phyloP scores from a whole-genome alignment of 306 rosid species.

The Calophaca sinica region DNA sequence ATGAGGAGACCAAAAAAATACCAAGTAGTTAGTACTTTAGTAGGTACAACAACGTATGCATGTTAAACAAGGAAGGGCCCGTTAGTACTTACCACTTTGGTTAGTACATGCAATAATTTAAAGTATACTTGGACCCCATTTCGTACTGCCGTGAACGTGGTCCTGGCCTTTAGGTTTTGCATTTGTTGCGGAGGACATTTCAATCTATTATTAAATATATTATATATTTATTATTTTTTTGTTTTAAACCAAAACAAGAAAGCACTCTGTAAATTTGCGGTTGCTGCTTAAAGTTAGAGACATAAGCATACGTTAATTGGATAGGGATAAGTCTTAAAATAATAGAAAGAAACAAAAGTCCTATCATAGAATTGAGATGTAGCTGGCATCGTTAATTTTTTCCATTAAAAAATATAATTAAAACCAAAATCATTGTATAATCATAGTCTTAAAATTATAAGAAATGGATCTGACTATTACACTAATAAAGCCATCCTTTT shows the following conservation, averaged over 20 bases:
- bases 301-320: constrained; percentile 6
- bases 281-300: constrained; percentile 1
- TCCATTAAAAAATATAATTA: not conserved
- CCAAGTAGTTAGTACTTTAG: constrained; percentile 11
- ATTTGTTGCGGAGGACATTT: constrained; percentile 23
- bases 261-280: not conserved
- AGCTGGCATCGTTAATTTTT: not conserved
- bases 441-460: not conserved
- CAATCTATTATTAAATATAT: not conserved
- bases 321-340: constrained; percentile 22
- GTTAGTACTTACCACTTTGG: constrained; percentile 42
- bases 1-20: constrained; percentile 38
- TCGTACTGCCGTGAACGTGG: not conserved
- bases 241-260: constrained; percentile 17
- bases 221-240: not conserved
- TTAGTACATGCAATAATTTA: constrained; percentile 35
- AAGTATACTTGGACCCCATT: constrained; percentile 20
- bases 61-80: constrained; percentile 38
- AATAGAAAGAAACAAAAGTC: constrained; percentile 10
- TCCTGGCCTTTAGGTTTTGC: constrained; percentile 37
- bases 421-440: constrained; percentile 1
- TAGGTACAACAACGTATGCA: constrained; percentile 34
- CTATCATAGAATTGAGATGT: constrained; percentile 26
- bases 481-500: not conserved
- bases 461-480: not conserved